Base-by-base conservation (phyloP, 1,284 basidiomycete species). In the Marasmius fiardii region DNA sequence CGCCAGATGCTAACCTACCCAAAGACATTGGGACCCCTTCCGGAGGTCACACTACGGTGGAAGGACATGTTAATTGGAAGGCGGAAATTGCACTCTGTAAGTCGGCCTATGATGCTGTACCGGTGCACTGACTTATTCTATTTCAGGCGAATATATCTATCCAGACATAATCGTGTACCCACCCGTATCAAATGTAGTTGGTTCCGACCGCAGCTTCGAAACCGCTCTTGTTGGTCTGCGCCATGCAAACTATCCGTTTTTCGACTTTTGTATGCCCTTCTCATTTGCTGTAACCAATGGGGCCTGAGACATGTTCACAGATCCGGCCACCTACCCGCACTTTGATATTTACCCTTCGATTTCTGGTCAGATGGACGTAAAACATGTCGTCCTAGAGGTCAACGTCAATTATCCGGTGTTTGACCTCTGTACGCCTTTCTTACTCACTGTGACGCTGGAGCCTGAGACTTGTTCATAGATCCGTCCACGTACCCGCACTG, bases 281-380 rank as follows among this genome's bases (percentile, higher is more conserved):
- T 28, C 52, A 31, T 31, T 31, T 4, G 5, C 28, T 71, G 20
- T 73, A 72, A 56, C 69, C 59, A 8, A 41, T 21, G 57, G 37
- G 11, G 2, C 39, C 18, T 10, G 10, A 12, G 14, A 11, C 28
- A 10, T 28, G 6, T 50, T 50, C 33, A 20, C 48, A 50, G 48
- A 50, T 50, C 48, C 48, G 1, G 14, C 28, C 48, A 33, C 44
- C 8, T 54, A 54, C 37, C 52, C 52, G 7, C 43, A 53, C 31
- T 55, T 58, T n/a, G 44, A 44, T 21, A 23, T 58, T 5, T 58
- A 58, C 43, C 63, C 16, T 62, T 60, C 54, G 55, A 54, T 53
- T 26, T 51, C 41, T 20, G 45, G 48, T 26, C 39, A 51, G 23
- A 18, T 52, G 5, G 43, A 18, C 28, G 39, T 21, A 12, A 49